Base-by-base conservation (phyloP, 805 yeast genomes). In the Yarrowia sp. region DNA sequence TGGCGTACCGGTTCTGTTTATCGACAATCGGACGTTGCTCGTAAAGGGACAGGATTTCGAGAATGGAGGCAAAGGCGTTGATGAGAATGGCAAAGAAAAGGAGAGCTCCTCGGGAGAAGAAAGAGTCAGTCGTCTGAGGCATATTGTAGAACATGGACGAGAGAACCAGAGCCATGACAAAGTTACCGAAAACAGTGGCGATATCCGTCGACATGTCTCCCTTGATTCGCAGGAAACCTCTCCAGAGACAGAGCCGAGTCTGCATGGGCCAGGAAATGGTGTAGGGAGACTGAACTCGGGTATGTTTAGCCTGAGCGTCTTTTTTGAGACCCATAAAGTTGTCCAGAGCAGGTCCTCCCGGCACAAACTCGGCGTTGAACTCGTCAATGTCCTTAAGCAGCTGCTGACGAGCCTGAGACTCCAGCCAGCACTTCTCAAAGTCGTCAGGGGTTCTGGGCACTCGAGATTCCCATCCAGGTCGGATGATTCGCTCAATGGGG, bases 31-130 rank as follows among this genome's bases (percentile, higher is more conserved):
- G 82, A 73, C 90, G 82, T 35, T 82, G 81, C 70, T 80, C 84
- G 71, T 76, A 84, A 38, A 80, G 74, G 35, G 79, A 69, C 67
- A 81, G 76, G 68, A 83, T 81, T 73, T 83, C 86, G 70, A 83
- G 75, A 56, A 83, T 72, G 36, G 84, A 79, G n/a, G 82, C 73
- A 70, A 83, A 80, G 10, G 85, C 80, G 72, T 81, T 82, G 75
- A 81, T 81, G 70, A 83, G 74, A 42, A 81, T 77, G 38, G 79
- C 71, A 72, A 88, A 88, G 79, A 89, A 90, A 82, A 89, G 80
- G 58, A 88, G 83, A 46, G 91, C 86, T 73, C 87, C 84, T 74
- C 92, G 80, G 7, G 72, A 70, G 72, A 84, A 88, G 9, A 88
- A 86, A 52, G 89, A 88, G 12, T 73, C 66, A 0, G 88, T 86